Evolutionary conservation across 2,329 filamentous ascomycete genomes (phyloP), one percentile per base, ranked within the genome.

Genomic region (Pezicula carpinea): DNA sequence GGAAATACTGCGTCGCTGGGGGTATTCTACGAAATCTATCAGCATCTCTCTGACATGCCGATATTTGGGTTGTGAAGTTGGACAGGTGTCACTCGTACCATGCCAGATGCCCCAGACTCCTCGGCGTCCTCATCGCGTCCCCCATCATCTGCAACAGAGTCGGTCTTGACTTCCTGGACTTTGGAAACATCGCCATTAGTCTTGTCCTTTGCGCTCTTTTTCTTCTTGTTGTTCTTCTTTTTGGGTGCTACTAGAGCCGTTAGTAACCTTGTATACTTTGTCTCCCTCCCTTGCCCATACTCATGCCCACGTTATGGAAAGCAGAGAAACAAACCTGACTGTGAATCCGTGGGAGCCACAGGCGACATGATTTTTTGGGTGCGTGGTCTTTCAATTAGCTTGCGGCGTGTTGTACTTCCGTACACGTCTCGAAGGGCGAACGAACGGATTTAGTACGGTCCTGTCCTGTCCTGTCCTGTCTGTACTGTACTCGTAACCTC

Each of bases 191-290:
- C 66, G 14, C 65, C 65, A 50, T 67, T 69, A 17, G 57, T 53
- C 49, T 70, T 68, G 17, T 59, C 57, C 59, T 74, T 77, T 47
- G 63, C 65, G 49, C 64, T 64, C 53, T 66, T 67, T 66, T 77
- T 78, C 65, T 76, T 80, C 62, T 75, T 79, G 64, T 71, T 77
- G 61, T 73, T 78, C 67, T 77, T 80, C 59, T 75, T 74, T 59
- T 71, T 80, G 44, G 68, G 59, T 57, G 66, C 68, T 71, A 53
- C 50, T 58, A 52, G 48, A 49, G 49, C 43, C 49, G 55, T 64
- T 50, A 65, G 55, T 41, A 32, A 39, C 48, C 51, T 45, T 34
- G 43, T 38, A 6, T 29, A 29, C 26, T 29, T 29, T 6, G 23
- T 29, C 23, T 29, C 8, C 18, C 19, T 19, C 42, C 33, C 40